A percentile compares a stretch with the other conserved stretches of the same genome.
Conservation (phyloP, 495 filamentous ascomycete genomes). For the Neurospora sp. region DNA sequence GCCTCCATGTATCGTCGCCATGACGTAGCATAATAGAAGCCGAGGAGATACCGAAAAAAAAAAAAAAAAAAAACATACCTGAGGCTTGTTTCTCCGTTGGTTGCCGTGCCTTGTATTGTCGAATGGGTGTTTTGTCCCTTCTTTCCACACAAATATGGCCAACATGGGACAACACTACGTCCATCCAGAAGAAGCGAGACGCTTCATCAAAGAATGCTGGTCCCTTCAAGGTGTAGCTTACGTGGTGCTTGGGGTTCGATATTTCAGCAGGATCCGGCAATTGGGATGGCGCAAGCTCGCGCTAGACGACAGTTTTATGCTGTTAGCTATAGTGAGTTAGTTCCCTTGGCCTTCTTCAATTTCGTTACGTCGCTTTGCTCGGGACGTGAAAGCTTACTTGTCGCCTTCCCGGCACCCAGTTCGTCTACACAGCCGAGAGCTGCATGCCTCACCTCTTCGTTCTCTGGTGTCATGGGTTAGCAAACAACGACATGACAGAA, state of each 20-base stretch:
- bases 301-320: constrained; percentile 46
- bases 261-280: constrained; percentile 13
- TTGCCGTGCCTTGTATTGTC: background rate
- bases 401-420: constrained; percentile 13
- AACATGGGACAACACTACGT: background rate
- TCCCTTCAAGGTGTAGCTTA: constrained; percentile 20
- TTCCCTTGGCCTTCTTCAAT: background rate
- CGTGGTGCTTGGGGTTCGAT: constrained; percentile 16
- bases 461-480: constrained; percentile 20
- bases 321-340: constrained; percentile 37
- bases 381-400: background rate
- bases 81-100: background rate
- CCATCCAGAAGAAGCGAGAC: background rate
- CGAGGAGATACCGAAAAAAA: background rate
- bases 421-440: constrained; percentile 29
- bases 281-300: constrained; percentile 18
- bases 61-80: background rate
- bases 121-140: background rate
- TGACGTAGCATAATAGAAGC: background rate
- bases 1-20: background rate
- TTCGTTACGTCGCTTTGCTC: background rate
- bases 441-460: constrained; percentile 24
- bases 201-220: constrained; percentile 23
- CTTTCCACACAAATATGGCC: background rate
- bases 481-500: constrained; percentile 48